These are phyloP conservation scores for Chlorella sp. DNA, from an alignment of 139 green algal genomes.

Conservation along the genomic window DNA sequence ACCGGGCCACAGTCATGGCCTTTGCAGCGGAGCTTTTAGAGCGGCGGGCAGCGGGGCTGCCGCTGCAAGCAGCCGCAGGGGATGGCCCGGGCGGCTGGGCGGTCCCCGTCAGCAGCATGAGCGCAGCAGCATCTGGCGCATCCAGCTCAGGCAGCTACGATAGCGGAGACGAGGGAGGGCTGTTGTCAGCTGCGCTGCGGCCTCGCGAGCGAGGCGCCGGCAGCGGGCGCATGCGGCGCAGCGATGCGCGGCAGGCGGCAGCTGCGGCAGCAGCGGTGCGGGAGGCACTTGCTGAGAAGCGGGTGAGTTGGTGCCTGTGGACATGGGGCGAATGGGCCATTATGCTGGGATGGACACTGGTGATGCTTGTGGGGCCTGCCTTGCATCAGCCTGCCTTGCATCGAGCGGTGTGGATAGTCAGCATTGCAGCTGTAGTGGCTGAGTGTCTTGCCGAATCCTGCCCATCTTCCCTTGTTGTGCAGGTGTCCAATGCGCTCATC, in stretches of 20 bases:
- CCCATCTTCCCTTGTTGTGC: too few relatives aligned
- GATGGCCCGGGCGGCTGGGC: background rate
- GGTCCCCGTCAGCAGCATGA: background rate
- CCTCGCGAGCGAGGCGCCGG: background rate
- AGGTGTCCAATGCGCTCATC: conserved; percentile 61
- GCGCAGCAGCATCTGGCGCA: background rate
- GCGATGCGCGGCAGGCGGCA: background rate
- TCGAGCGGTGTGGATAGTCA: too few relatives aligned
- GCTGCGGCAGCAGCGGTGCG: background rate
- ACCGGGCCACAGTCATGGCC: conserved; percentile 55
- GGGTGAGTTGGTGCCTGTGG: conserved; percentile 44
- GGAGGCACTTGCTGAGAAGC: conserved; percentile 63
- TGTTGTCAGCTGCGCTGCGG: background rate
- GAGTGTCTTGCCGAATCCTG: too few relatives aligned
- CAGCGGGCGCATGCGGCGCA: background rate
- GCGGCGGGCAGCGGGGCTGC: background rate
- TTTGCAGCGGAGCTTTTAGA: conserved; percentile 60
- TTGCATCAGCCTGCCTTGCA: too few relatives aligned
- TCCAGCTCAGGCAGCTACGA: background rate
- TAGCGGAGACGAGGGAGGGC: background rate
- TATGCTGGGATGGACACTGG: too few relatives aligned
- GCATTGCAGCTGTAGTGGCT: too few relatives aligned
- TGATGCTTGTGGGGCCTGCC: too few relatives aligned
- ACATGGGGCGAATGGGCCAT: too few relatives aligned
- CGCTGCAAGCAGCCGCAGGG: background rate